Conservation (phyloP, 345 rosid genomes). For the Salix brachista region DNA sequence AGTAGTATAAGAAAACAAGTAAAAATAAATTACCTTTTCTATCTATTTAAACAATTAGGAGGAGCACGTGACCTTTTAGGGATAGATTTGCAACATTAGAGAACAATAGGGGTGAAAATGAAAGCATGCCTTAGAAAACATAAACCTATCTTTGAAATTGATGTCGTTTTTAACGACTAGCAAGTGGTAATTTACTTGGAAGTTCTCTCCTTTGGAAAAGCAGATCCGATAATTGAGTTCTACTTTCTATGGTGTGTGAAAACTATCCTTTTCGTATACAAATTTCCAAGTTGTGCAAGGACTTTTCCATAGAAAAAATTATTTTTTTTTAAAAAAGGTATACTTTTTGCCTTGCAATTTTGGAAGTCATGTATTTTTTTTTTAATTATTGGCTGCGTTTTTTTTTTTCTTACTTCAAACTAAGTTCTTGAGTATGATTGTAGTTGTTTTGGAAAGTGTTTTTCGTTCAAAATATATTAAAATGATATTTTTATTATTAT, state of each 20-base stretch:
- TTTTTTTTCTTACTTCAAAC: no score
- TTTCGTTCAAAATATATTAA: no score
- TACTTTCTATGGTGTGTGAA: neutral
- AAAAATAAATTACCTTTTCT: neutral
- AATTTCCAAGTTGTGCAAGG: neutral
- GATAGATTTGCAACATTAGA: neutral
- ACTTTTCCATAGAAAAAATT: no score
- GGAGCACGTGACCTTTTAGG: neutral
- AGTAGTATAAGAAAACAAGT: neutral
- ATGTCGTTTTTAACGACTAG: neutral
- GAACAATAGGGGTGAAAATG: neutral
- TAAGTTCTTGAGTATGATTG: no score
- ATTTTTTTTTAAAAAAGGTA: no score
- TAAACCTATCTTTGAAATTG: neutral
- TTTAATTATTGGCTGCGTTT: neutral
- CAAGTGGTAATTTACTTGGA: neutral
- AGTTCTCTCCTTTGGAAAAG: neutral
- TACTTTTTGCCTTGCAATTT: neutral
- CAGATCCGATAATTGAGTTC: neutral
- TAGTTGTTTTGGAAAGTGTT: rapidly evolving
- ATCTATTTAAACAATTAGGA: neutral
- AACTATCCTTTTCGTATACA: neutral
- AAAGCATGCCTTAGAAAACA: neutral
- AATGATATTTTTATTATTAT: no score
- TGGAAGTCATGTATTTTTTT: neutral